A percentile compares a stretch with the other conserved stretches of the same genome.
Conservation (phyloP, 2,329 filamentous ascomycete species). For the Penicillium sp. region DNA sequence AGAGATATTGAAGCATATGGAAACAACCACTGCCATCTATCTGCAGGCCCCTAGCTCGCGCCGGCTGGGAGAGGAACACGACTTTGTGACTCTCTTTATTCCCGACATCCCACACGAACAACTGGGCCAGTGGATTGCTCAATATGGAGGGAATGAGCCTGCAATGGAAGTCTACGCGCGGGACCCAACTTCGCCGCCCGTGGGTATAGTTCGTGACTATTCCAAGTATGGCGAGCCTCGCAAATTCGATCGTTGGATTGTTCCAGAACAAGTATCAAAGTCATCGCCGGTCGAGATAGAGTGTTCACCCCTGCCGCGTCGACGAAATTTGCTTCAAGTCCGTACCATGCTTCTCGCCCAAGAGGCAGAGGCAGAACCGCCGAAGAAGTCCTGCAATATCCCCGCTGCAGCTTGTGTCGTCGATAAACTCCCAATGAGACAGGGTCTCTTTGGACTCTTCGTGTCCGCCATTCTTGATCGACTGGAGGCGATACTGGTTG, state of each 20-base stretch:
- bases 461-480: slow-evolving; percentile 70
- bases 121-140: slow-evolving; percentile 22
- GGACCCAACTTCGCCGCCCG: neutral
- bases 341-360: slow-evolving; percentile 8
- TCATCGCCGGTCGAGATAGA: slow-evolving; percentile 22
- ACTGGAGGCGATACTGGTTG: slow-evolving; percentile 63
- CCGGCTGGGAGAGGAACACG: slow-evolving; percentile 6
- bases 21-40: slow-evolving; percentile 33
- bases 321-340: slow-evolving; percentile 29
- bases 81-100: slow-evolving; percentile 30
- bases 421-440: slow-evolving; percentile 45
- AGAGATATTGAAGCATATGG: slow-evolving; percentile 27
- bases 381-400: slow-evolving; percentile 20
- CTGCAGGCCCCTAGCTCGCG: slow-evolving; percentile 24
- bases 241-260: slow-evolving; percentile 27
- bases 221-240: slow-evolving; percentile 25
- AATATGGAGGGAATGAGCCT: slow-evolving; percentile 21
- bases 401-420: slow-evolving; percentile 30
- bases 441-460: slow-evolving; percentile 54
- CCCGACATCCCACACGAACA: slow-evolving; percentile 19
- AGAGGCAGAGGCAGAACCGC: slow-evolving; percentile 5
- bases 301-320: slow-evolving; percentile 26
- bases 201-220: slow-evolving; percentile 31
- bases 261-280: slow-evolving; percentile 1
- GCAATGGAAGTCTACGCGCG: slow-evolving; percentile 23